Base-by-base conservation (phyloP, 169 alveolate genomes). In the Plasmodium cynomolgi region DNA sequence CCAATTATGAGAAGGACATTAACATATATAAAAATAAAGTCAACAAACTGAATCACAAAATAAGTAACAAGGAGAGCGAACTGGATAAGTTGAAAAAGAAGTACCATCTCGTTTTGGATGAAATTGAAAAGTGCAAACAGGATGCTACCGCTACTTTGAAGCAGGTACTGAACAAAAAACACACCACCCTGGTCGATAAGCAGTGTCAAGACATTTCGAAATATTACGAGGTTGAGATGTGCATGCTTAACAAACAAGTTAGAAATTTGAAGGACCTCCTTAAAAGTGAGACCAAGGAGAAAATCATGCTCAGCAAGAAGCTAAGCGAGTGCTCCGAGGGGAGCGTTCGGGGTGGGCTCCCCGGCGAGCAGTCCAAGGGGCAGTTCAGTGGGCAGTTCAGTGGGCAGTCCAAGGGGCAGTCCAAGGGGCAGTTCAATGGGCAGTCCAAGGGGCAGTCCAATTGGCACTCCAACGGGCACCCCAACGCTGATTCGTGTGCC, bases 11-110 rank as follows among this genome's bases (percentile, higher is more conserved):
- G 72, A 90, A 80, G 54, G 94, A 90, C 33, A 90, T 90, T 56
- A 47, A 80, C 31, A 90, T 90, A 54, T 90, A 90, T 71, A 90
- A 90, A 74, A 90, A 90, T 74, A 90, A 90, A 90, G 17, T 74
- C 17, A 80, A 33, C 23, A 79, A 80, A 58, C 33, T 90, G 74
- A 90, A 80, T 72, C 62, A 62, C 39, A 90, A 90, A 47, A 41
- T 90, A 26, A 71, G 47, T 29, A 58, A 62, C 82, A 90, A 90
- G 83, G 91, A 90, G 2, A 90, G 47, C 23, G 94, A 90, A 80
- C 39, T 90, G 11, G 90, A 90, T 8, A 72, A 90, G 73, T 37
- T 90, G 82, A 90, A 79, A 80, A 90, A 81, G 31, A 58, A 74
- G 73, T 90, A 90, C 33, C 81, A 62, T 31, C 9, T 71, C 34